Percentiles rank a stretch among this genome's conserved stretches.
phyloP scores from a whole-genome alignment of 164 flowering plant species.

The Vitis vinifera region ASM3070453v1 NC_081812.1:14620501-14621000 shows the following conservation, averaged over 20 bases:
- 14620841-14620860: no score
- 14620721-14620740: constrained; percentile 11
- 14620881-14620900: no score
- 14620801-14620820: no score
- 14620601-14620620: no score
- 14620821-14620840: no score
- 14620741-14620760: constrained; percentile 18
- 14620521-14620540: neutral
- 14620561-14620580: neutral
- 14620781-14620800: no score
- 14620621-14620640: neutral
- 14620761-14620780: constrained; percentile 6
- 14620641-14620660: constrained; percentile 12
- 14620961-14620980: no score
- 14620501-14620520: neutral
- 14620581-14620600: neutral
- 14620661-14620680: neutral
- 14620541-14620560: neutral
- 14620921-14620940: no score
- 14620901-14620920: no score
- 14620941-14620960: no score
- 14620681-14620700: constrained; percentile 16
- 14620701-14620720: constrained; percentile 23
- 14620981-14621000: no score
- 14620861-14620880: no score